phyloP scores from a whole-genome alignment of 768 basidiomycete species.

The Collybia nuda region DNA sequence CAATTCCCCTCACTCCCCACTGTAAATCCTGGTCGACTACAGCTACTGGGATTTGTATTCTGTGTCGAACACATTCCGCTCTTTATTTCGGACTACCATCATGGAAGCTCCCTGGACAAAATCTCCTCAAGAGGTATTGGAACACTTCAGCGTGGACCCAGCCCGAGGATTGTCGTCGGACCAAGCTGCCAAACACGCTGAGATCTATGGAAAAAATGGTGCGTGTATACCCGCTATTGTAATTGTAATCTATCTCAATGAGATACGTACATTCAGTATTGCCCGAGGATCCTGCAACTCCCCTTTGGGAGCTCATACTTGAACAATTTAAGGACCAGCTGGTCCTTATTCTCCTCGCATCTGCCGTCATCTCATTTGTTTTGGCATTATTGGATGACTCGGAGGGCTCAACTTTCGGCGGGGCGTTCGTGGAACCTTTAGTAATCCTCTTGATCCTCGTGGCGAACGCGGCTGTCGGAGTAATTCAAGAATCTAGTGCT shows the following conservation, averaged over 20 bases:
- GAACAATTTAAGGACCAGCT: conserved; percentile 99
- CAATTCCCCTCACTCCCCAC: not conserved
- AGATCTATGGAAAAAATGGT: conserved; percentile 89
- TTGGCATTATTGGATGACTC: conserved; percentile 86
- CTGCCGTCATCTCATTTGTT: conserved; percentile 91
- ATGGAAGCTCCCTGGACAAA: conserved; percentile 84
- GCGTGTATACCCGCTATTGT: conserved; percentile 15
- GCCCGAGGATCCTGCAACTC: conserved; percentile 89
- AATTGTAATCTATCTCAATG: not conserved
- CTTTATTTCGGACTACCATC: conserved; percentile 18
- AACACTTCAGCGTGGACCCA: conserved; percentile 69
- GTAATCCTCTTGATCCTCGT: conserved; percentile 96
- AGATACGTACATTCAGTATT: conserved; percentile 55
- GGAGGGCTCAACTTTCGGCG: conserved; percentile 61
- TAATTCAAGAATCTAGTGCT: conserved; percentile 94
- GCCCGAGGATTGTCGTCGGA: conserved; percentile 60
- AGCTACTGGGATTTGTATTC: conserved; percentile 9
- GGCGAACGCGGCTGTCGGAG: conserved; percentile 96
- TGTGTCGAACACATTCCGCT: conserved; percentile 9
- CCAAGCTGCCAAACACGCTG: conserved; percentile 71
- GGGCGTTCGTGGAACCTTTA: conserved; percentile 92
- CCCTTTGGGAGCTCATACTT: conserved; percentile 92
- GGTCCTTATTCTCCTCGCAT: conserved; percentile 93
- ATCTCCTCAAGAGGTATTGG: conserved; percentile 65
- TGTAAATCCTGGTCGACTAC: conserved; percentile 7